phyloP scores from a whole-genome alignment of 2,329 filamentous ascomycete species.

The Pseudopithomyces maydicus region DNA sequence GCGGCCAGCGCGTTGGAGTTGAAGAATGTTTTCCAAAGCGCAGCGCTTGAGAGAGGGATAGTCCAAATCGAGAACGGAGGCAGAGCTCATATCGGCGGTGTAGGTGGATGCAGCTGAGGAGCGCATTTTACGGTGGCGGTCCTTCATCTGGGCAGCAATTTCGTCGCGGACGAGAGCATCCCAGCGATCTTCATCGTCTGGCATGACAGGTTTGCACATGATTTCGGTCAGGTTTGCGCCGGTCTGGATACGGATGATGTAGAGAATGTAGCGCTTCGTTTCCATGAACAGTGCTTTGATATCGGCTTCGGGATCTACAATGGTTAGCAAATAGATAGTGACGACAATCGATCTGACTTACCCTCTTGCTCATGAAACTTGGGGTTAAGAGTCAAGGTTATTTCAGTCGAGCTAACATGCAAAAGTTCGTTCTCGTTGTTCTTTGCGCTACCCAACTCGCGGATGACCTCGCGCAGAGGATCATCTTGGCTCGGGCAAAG shows the following conservation, averaged over 20 bases:
- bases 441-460: constrained; percentile 94
- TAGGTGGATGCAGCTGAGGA: constrained; percentile 90
- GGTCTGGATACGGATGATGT: constrained; percentile 96
- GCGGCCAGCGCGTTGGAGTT: constrained; percentile 82
- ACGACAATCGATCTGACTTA: constrained; percentile 35
- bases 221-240: constrained; percentile 94
- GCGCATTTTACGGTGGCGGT: constrained; percentile 65
- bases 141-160: constrained; percentile 55
- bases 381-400: constrained; percentile 86
- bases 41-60: constrained; percentile 93
- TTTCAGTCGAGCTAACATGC: constrained; percentile 83
- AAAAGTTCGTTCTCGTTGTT: constrained; percentile 94
- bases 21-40: constrained; percentile 91
- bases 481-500: constrained; percentile 86
- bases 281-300: constrained; percentile 96
- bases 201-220: constrained; percentile 83
- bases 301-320: constrained; percentile 82
- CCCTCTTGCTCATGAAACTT: constrained; percentile 85
- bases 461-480: constrained; percentile 85
- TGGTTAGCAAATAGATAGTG: constrained; percentile 25
- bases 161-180: constrained; percentile 80
- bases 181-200: constrained; percentile 92
- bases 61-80: constrained; percentile 79
- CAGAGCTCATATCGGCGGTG: constrained; percentile 54
- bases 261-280: constrained; percentile 94